A percentile compares a stretch with the other conserved stretches of the same genome.
These are phyloP conservation scores for Nemania abortiva DNA, from an alignment of 2,329 filamentous ascomycete genomes.

Conservation along the genomic window DNA sequence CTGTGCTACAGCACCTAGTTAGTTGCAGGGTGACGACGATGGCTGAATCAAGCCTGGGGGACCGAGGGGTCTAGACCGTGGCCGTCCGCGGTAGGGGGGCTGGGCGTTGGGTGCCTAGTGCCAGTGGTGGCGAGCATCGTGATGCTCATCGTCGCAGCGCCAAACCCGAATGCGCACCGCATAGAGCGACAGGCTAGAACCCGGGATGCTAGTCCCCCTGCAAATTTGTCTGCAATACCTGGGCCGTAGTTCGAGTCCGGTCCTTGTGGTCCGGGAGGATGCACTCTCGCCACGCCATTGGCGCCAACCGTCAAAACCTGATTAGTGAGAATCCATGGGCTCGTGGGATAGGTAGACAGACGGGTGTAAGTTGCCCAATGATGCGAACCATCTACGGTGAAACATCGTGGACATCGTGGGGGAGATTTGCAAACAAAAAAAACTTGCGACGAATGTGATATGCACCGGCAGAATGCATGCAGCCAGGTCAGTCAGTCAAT, in stretches of 20 bases:
- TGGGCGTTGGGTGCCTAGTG: slow-evolving; percentile 15
- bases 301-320: slow-evolving; percentile 28
- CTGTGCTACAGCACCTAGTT: slow-evolving; percentile 16
- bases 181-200: slow-evolving; percentile 17
- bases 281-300: slow-evolving; percentile 20
- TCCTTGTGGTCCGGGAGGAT: slow-evolving; percentile 16
- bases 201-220: slow-evolving; percentile 22
- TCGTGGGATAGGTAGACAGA: not conserved
- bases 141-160: slow-evolving; percentile 40
- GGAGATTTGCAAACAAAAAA: not conserved
- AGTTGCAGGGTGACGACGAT: slow-evolving; percentile 17
- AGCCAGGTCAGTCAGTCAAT: not conserved
- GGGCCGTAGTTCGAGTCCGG: slow-evolving; percentile 17
- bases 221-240: slow-evolving; percentile 10
- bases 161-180: slow-evolving; percentile 31
- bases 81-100: slow-evolving; percentile 10
- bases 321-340: slow-evolving; percentile 15
- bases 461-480: slow-evolving; percentile 14
- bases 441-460: slow-evolving; percentile 9
- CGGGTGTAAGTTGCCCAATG: slow-evolving; percentile 19
- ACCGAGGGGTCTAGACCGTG: slow-evolving; percentile 19
- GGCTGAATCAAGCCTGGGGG: slow-evolving; percentile 19
- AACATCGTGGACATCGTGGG: slow-evolving; percentile 18
- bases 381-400: slow-evolving; percentile 12
- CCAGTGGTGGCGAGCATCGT: slow-evolving; percentile 32